phyloP scores from a whole-genome alignment of 192 early-diverging fungal genomes.

The Coemansia sp. region DNA sequence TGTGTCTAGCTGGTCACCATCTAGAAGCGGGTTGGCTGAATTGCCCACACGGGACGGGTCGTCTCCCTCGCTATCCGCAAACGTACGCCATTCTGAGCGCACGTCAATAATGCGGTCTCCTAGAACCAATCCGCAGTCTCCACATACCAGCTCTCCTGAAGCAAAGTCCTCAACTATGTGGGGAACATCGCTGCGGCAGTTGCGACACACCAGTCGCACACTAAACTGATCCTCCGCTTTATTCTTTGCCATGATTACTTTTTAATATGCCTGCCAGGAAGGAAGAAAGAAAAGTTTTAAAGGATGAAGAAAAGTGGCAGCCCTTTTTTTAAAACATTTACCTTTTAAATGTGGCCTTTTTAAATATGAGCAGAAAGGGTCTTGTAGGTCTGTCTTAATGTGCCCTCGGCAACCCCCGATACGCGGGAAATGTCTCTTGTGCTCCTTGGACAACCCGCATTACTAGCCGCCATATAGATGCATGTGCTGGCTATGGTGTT shows the following conservation, averaged over 20 bases:
- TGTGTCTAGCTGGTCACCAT: conserved; percentile 26
- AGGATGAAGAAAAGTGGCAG: too few species aligned
- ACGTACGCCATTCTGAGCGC: conserved; percentile 84
- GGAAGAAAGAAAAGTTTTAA: not conserved
- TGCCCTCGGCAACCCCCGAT: conserved; percentile 87
- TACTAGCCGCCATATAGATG: conserved; percentile 77
- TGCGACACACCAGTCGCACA: conserved; percentile 54
- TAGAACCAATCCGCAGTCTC: conserved; percentile 86
- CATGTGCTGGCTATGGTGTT: conserved; percentile 89
- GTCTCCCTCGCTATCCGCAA: conserved; percentile 22
- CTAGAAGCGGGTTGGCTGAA: conserved; percentile 16
- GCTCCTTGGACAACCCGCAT: conserved; percentile 60
- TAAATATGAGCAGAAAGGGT: conserved; percentile 48
- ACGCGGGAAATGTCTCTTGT: conserved; percentile 78
- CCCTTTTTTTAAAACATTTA: too few species aligned
- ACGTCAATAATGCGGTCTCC: conserved; percentile 93
- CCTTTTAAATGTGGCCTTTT: too few species aligned
- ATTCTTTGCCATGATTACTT: not conserved
- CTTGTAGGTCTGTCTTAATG: conserved; percentile 82
- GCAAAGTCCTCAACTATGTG: conserved; percentile 92
- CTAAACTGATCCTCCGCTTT: conserved; percentile 1
- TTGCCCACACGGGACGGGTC: conserved; percentile 28
- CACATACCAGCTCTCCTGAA: conserved; percentile 87
- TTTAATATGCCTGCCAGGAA: not conserved
- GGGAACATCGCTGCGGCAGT: conserved; percentile 76